Percentiles rank a stretch among this genome's conserved stretches.
Evolutionary conservation across 805 yeast genomes (phyloP).

Genomic region (Candida xiaguanensis): DNA sequence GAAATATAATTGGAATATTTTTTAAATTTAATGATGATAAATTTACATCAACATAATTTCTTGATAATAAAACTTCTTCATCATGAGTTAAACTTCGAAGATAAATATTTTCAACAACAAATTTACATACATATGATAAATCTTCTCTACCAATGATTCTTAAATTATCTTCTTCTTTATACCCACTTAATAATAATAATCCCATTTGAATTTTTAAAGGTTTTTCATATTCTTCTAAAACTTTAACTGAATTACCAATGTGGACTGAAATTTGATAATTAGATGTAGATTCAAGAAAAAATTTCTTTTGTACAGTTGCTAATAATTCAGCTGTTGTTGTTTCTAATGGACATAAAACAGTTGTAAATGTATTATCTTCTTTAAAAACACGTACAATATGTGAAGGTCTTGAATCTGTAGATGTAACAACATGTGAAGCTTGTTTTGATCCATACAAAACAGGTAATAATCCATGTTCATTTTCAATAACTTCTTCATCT

Average conservation of each 20-base stretch:
- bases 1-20: slow-evolving; percentile 80
- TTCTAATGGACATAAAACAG: slow-evolving; percentile 74
- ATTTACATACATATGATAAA: slow-evolving; percentile 75
- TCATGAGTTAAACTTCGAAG: slow-evolving; percentile 60
- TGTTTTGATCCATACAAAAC: slow-evolving; percentile 26
- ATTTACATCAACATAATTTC: slow-evolving; percentile 70
- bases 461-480: slow-evolving; percentile 18
- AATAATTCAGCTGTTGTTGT: slow-evolving; percentile 75
- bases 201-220: slow-evolving; percentile 79
- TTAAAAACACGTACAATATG: slow-evolving; percentile 71
- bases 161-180: slow-evolving; percentile 69
- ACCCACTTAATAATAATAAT: slow-evolving; percentile 71
- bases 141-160: slow-evolving; percentile 82
- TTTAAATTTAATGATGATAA: slow-evolving; percentile 70
- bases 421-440: slow-evolving; percentile 1
- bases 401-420: slow-evolving; percentile 21
- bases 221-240: slow-evolving; percentile 64
- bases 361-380: slow-evolving; percentile 80
- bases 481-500: neutral
- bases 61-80: slow-evolving; percentile 63
- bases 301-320: slow-evolving; percentile 68
- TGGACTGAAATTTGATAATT: slow-evolving; percentile 74
- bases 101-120: slow-evolving; percentile 63
- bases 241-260: slow-evolving; percentile 73
- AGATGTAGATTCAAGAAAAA: slow-evolving; percentile 64